phyloP scores from a whole-genome alignment of 108 stramenopile species.

The Aureococcus anophagefferens region DNA sequence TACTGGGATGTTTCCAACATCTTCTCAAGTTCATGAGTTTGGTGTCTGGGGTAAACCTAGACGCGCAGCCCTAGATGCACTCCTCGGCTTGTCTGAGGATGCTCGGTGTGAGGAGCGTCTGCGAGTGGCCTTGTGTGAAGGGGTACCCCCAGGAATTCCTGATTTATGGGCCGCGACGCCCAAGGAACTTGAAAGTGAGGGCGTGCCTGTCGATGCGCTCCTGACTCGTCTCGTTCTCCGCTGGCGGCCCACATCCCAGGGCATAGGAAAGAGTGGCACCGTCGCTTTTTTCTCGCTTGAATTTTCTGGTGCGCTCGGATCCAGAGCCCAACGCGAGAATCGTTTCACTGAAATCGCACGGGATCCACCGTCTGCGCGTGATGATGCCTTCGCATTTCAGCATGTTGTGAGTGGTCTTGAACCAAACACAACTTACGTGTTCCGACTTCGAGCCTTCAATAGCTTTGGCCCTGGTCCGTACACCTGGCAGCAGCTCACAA shows the following conservation, averaged over 20 bases:
- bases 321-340: slow-evolving; percentile 11
- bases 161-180: slow-evolving; percentile 19
- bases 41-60: not conserved
- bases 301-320: slow-evolving; percentile 23
- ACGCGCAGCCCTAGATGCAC: not conserved
- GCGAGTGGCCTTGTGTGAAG: slow-evolving; percentile 12
- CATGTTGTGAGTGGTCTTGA: slow-evolving; percentile 16
- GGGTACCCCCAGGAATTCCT: slow-evolving; percentile 18
- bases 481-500: slow-evolving; percentile 30
- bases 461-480: slow-evolving; percentile 41
- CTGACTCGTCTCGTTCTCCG: slow-evolving; percentile 17
- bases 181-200: slow-evolving; percentile 16
- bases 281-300: slow-evolving; percentile 32
- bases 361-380: slow-evolving; percentile 28
- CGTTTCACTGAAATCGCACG: slow-evolving; percentile 18
- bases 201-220: slow-evolving; percentile 13
- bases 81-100: not conserved
- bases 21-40: not conserved
- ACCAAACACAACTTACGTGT: slow-evolving; percentile 33
- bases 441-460: slow-evolving; percentile 44
- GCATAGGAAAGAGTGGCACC: not conserved
- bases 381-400: slow-evolving; percentile 20
- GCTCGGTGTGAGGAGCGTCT: slow-evolving; percentile 1
- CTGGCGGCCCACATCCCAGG: slow-evolving; percentile 21
- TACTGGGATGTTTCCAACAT: not conserved